Base-by-base conservation (phyloP, 352 stramenopile genomes). In the Phytophthora colocasiae region DNA sequence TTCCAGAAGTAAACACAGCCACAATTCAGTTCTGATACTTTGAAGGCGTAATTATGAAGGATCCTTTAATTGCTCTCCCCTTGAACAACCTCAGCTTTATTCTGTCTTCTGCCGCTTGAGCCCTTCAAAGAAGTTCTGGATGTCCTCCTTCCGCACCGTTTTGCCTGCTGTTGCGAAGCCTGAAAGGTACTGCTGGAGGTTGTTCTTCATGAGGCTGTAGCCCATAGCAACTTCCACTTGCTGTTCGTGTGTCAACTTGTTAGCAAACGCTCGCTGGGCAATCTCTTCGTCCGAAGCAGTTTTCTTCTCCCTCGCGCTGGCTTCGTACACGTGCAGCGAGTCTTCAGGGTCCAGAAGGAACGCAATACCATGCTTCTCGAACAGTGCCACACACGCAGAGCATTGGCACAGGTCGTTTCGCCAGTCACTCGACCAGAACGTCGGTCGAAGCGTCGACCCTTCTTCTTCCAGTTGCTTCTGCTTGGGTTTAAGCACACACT, bases 181-280 rank as follows among this genome's bases (percentile, higher is more conserved):
- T 17, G 75, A 52, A 10, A 93, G 73, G 48, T 89, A 93, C 43
- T 79, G 66, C 67, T 91, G 81, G 24, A 93, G 69, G 34, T 81
- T 87, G 49, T 69, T 82, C 32, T 90, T 90, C 82, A 93, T 91
- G 73, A 83, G 71, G 39, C 75, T 82, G 65, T 91, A 91, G 17
- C 82, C 85, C 36, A 86, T 78, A 1, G 82, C 85, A 69, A 93
- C 84, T 54, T 93, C 85, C 46, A 93, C 71, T 64, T 91, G 83
- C 66, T 91, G 82, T 52, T 90, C 75, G 47, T 93, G 85, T 2
- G 77, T 83, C 7, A 93, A 64, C 32, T 75, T 80, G 54, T 67
- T 78, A 31, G 84, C 58, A 62, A 93, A 87, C 4, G 83, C 79
- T 2, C 68, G 73, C 14, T 85, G 58, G 1, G 82, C 81, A 1